Percentiles rank a stretch among this genome's conserved stretches.
Conservation (phyloP, 176 grass and related monocot species). For the Eleusine indica region DNA sequence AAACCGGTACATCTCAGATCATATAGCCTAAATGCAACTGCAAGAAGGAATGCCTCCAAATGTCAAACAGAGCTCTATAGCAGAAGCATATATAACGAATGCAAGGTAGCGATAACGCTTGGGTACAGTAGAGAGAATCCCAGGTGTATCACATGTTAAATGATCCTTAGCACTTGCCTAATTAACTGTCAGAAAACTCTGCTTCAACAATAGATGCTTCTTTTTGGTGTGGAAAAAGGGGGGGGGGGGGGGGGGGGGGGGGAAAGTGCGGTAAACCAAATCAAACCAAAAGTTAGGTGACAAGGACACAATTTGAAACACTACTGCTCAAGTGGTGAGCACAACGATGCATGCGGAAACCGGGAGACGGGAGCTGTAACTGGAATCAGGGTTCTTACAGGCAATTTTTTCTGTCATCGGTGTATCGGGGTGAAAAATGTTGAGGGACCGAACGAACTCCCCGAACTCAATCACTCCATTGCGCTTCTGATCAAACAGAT, state of each 20-base stretch:
- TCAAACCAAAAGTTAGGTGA: neutral
- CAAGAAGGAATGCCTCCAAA: conserved; percentile 29
- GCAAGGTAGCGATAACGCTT: neutral
- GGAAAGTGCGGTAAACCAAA: neutral
- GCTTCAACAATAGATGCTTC: neutral
- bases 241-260: no score
- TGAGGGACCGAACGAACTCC: conserved; percentile 82
- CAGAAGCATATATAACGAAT: neutral
- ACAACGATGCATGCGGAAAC: neutral
- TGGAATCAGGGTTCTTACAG: conserved; percentile 53
- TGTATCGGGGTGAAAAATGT: conserved; percentile 80
- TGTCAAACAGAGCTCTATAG: conserved; percentile 1
- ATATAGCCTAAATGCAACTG: conserved; percentile 93
- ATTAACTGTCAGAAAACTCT: neutral
- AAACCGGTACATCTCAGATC: conserved; percentile 73
- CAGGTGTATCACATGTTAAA: neutral
- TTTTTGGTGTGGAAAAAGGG: neutral
- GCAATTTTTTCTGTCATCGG: conserved; percentile 61
- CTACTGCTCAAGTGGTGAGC: neutral
- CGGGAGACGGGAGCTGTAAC: neutral
- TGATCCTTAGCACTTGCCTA: no score
- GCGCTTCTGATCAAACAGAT: conserved; percentile 78
- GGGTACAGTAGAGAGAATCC: neutral
- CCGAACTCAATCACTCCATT: conserved; percentile 85
- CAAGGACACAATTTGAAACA: neutral